phyloP scores from a whole-genome alignment of 164 flowering plant genomes.

The Tetracentron sinense region DNA sequence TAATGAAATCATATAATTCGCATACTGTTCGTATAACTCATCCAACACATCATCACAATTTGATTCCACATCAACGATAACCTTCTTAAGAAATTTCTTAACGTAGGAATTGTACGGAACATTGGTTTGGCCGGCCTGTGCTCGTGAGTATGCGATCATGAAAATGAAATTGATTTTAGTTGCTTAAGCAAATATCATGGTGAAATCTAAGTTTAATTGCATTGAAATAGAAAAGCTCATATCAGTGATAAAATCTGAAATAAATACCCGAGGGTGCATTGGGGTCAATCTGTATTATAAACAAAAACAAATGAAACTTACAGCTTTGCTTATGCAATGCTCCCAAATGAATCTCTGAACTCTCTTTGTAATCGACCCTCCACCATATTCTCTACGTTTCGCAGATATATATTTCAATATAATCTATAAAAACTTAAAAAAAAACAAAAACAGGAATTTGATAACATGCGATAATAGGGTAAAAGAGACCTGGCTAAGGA shows the following conservation, averaged over 20 bases:
- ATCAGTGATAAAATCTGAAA: too few relatives aligned
- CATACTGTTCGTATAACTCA: constrained; percentile 64
- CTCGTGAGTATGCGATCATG: not conserved
- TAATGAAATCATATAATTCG: constrained; percentile 50
- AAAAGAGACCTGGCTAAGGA: constrained; percentile 47
- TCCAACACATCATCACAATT: constrained; percentile 53
- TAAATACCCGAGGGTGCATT: too few relatives aligned
- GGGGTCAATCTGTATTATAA: not conserved
- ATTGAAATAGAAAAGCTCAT: not conserved
- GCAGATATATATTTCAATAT: not conserved
- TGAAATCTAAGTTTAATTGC: too few relatives aligned
- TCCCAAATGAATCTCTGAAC: constrained; percentile 72
- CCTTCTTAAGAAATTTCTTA: constrained; percentile 71
- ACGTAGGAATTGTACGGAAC: constrained; percentile 30
- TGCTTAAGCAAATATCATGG: not conserved
- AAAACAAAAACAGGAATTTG: not conserved
- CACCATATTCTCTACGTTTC: constrained; percentile 47
- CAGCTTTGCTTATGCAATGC: constrained; percentile 47
- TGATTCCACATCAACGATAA: constrained; percentile 66
- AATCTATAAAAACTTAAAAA: not conserved
- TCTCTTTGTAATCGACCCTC: constrained; percentile 53
- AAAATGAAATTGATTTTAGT: not conserved
- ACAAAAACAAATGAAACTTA: constrained; percentile 22
- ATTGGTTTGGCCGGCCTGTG: constrained; percentile 16
- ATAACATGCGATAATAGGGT: not conserved